Percentiles rank a stretch among this genome's conserved stretches.
Conservation (phyloP, 306 rosid genomes). For the Heteromeles arbutifolia region DNA sequence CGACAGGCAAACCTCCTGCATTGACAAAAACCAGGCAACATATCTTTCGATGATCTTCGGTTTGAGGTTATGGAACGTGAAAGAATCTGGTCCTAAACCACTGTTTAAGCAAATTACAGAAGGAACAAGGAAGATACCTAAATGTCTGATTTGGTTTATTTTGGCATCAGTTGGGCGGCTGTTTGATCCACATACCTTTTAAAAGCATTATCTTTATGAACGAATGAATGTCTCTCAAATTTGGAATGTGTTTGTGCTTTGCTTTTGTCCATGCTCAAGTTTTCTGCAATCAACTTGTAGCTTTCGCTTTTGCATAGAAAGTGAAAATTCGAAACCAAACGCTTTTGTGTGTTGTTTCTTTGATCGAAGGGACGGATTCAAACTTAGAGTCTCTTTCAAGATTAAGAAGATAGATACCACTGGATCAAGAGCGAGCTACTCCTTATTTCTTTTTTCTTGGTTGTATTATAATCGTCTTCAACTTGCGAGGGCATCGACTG, state of each 20-base stretch:
- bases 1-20: not conserved
- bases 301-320: not conserved
- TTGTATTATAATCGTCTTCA: not conserved
- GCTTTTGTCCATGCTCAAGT: not conserved
- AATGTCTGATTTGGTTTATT: not conserved
- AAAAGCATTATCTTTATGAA: not conserved
- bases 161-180: not conserved
- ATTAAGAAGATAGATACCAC: not conserved
- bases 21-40: not conserved
- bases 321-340: not conserved
- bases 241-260: not conserved
- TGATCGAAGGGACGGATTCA: not conserved
- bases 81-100: conserved; percentile 9
- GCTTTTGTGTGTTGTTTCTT: not conserved
- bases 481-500: not conserved
- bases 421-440: not conserved
- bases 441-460: not conserved
- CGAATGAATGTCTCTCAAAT: not conserved
- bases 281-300: not conserved
- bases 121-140: conserved; percentile 1
- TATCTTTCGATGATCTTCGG: not conserved
- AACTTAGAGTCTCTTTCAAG: not conserved
- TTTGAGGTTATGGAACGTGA: not conserved
- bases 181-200: not conserved
- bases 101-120: conserved; percentile 8